Percentiles rank a stretch among this genome's conserved stretches.
These are phyloP conservation scores for Lactifluus piperatus DNA, from an alignment of 768 basidiomycete species.

Conservation along the genomic window DNA sequence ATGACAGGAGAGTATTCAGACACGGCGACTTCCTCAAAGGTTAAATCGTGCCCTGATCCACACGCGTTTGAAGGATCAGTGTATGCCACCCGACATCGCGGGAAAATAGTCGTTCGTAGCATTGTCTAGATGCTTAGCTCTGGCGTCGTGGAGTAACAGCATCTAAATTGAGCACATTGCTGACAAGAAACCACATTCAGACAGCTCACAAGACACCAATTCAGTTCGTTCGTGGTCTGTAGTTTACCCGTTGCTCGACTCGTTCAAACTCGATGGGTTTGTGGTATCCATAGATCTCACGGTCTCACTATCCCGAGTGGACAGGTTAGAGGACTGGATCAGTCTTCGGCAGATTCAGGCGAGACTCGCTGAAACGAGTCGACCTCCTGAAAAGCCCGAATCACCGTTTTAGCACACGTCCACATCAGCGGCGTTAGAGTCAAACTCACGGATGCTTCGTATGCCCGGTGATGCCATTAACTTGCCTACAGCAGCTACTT, in stretches of 20 bases:
- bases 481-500: background rate
- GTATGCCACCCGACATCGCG: background rate
- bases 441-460: background rate
- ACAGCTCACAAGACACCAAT: background rate
- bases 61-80: background rate
- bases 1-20: constrained; percentile 29
- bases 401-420: background rate
- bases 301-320: too few relatives aligned
- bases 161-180: background rate
- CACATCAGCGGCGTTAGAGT: background rate
- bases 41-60: background rate
- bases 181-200: background rate
- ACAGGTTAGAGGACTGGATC: background rate
- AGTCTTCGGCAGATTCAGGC: background rate
- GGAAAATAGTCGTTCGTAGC: background rate
- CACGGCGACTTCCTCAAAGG: constrained; percentile 27
- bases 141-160: background rate
- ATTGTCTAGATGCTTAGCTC: too few relatives aligned
- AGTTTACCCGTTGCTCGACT: background rate
- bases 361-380: background rate
- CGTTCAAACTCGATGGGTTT: too few relatives aligned
- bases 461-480: background rate
- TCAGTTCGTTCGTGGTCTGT: background rate
- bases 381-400: background rate
- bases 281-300: too few relatives aligned